Conservation (phyloP, 305 asterid genomes). For the Ilex paraguariensis region DNA sequence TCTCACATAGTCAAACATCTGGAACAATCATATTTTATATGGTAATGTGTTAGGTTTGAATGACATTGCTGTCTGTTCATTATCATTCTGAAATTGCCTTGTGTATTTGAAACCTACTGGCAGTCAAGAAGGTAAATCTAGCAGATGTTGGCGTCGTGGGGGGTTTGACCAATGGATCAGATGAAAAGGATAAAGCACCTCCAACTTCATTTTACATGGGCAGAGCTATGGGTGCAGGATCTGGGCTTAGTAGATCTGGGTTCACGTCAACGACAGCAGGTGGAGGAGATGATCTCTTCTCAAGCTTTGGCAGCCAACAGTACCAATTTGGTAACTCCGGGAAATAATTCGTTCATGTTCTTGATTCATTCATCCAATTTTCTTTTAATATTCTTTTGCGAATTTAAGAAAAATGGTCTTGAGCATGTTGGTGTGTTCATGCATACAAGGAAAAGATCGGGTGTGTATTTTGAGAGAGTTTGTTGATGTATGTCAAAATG, state of each 20-base stretch:
- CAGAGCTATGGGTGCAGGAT: slow-evolving; percentile 57
- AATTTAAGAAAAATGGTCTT: too few relatives aligned
- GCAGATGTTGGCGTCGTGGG: slow-evolving; percentile 81
- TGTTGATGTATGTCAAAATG: too few relatives aligned
- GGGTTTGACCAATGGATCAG: slow-evolving; percentile 54
- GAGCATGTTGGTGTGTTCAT: too few relatives aligned
- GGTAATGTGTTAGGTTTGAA: not conserved
- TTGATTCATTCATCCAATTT: too few relatives aligned
- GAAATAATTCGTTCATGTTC: not conserved
- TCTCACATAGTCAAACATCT: not conserved
- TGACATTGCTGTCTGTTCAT: too few relatives aligned
- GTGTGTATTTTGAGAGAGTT: too few relatives aligned
- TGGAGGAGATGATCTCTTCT: slow-evolving; percentile 50
- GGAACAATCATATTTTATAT: not conserved
- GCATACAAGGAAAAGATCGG: too few relatives aligned
- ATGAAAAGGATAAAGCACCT: slow-evolving; percentile 57
- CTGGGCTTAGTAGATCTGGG: slow-evolving; percentile 52
- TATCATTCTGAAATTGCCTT: not conserved
- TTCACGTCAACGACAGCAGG: slow-evolving; percentile 27
- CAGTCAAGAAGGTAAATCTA: slow-evolving; percentile 87
- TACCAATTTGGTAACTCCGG: not conserved
- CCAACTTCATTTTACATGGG: slow-evolving; percentile 58
- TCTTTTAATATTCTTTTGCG: too few relatives aligned
- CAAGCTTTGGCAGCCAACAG: not conserved
- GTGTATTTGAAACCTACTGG: slow-evolving; percentile 12